phyloP scores from a whole-genome alignment of 2,329 filamentous ascomycete species.

The Colletotrichum sp. region DNA sequence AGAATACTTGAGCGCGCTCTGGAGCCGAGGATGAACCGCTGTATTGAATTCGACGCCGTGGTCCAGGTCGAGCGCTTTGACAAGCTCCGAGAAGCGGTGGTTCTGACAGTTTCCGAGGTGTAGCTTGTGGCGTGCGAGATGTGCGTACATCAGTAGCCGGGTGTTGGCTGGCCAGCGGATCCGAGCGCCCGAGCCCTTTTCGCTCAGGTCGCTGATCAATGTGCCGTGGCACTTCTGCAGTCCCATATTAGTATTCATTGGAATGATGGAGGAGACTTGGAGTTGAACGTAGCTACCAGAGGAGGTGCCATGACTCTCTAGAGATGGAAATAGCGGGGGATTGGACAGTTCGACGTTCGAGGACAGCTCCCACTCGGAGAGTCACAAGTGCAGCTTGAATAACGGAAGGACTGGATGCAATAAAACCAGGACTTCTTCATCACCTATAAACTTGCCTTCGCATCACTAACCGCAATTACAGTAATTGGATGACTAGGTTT shows the following conservation, averaged over 20 bases:
- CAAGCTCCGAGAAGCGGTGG: not conserved
- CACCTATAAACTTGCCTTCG: not conserved
- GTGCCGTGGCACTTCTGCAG: not conserved
- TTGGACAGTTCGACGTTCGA: not conserved
- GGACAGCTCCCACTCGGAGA: not conserved
- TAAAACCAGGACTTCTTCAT: not conserved
- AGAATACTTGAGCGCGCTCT: not conserved
- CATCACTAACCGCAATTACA: not conserved
- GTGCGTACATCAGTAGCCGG: not conserved
- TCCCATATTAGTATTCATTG: not conserved
- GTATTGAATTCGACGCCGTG: not conserved
- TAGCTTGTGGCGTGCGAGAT: not conserved
- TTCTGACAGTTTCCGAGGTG: not conserved
- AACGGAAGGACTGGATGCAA: not conserved
- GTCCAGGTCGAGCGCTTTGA: not conserved
- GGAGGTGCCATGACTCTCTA: not conserved
- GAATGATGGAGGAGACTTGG: not conserved
- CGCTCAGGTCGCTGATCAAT: not conserved
- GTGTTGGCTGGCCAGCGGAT: not conserved
- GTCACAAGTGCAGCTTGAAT: not conserved
- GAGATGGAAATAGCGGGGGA: not conserved
- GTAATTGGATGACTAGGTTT: not conserved
- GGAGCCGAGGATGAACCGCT: not conserved
- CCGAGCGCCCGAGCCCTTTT: not conserved
- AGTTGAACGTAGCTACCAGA: not conserved